phyloP scores from a whole-genome alignment of 2,329 filamentous ascomycete species.

The Sclerotinia borealis region DNA sequence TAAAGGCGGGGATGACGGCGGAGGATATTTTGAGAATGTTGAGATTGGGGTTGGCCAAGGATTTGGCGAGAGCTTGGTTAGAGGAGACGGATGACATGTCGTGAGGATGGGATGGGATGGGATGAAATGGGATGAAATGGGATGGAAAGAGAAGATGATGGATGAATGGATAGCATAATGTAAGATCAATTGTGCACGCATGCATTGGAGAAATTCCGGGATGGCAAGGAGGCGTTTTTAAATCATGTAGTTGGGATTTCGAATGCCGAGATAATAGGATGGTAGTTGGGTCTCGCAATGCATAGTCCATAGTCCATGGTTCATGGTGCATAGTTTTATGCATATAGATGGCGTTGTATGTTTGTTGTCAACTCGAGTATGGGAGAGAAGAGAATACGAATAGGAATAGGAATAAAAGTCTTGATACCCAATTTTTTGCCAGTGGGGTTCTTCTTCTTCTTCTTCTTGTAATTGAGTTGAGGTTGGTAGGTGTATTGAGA shows the following conservation, averaged over 20 bases:
- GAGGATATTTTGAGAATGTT: constrained; percentile 67
- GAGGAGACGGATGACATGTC: constrained; percentile 50
- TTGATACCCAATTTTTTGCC: constrained; percentile 1
- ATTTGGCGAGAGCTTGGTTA: constrained; percentile 65
- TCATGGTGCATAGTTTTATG: background rate
- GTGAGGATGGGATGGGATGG: constrained; percentile 17
- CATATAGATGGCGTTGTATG: background rate
- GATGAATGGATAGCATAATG: background rate
- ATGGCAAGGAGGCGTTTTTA: background rate
- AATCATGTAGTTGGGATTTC: background rate
- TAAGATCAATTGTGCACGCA: background rate
- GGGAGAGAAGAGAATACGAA: background rate
- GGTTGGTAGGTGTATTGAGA: too few species aligned
- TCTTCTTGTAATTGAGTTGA: too few species aligned
- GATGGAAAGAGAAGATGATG: background rate
- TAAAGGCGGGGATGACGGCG: constrained; percentile 53
- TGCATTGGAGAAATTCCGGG: background rate
- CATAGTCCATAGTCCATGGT: background rate
- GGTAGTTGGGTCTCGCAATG: background rate
- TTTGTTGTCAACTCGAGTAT: background rate
- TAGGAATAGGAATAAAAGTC: background rate
- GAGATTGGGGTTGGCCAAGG: constrained; percentile 66
- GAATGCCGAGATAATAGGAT: background rate
- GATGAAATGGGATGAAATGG: too few species aligned
- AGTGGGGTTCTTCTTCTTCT: too few species aligned